Base-by-base conservation (phyloP, 345 rosid genomes). In the Aurinia saxatilis region DNA sequence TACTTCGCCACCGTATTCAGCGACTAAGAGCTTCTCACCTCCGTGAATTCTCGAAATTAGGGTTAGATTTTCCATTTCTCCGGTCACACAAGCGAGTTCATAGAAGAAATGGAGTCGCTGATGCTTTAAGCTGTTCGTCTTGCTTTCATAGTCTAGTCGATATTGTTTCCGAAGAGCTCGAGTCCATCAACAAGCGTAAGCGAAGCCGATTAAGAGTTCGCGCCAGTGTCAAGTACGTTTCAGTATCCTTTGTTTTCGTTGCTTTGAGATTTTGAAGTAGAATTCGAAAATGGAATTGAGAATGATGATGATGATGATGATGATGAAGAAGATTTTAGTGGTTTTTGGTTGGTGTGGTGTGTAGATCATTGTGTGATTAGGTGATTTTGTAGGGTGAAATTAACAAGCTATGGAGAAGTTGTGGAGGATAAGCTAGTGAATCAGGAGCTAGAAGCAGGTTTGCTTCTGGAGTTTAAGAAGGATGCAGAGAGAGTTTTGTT, bases 381-480 rank as follows among this genome's bases (percentile, higher is more conserved):
- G 25, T 77, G 57, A 68, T 40, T 54, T n/a, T 61, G 71, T 75
- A 85, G 93, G 68, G 36, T 77, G 69, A 80, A 77, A 55, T 69
- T 89, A 58, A 80, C 86, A 17, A 76, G 86, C 59, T 65, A 76
- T 33, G 87, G 90, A 13, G 95, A 87, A 79, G 82, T 89, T 72
- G 47, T 85, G 10, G 81, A 78, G 50, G 85, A 83, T 71, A 87
- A 85, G 77, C 84, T 81, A 50, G 85, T 70, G 1, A 87, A 77
- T 63, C 82, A 50, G 58, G 77, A 78, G 6, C 41, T 92, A 35
- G 73, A 73, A 67, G 75, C 85, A 44, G 99, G 98, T 38, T 63
- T 82, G 53, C 81, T 89, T 75, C 75, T 92, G 73, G 99, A 92
- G 79, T 89, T 87, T 77, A 85, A 77, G 84, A 92, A 89, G 77